Base-by-base conservation (phyloP, 805 yeast species). In the Kluyveromyces lactis region DNA sequence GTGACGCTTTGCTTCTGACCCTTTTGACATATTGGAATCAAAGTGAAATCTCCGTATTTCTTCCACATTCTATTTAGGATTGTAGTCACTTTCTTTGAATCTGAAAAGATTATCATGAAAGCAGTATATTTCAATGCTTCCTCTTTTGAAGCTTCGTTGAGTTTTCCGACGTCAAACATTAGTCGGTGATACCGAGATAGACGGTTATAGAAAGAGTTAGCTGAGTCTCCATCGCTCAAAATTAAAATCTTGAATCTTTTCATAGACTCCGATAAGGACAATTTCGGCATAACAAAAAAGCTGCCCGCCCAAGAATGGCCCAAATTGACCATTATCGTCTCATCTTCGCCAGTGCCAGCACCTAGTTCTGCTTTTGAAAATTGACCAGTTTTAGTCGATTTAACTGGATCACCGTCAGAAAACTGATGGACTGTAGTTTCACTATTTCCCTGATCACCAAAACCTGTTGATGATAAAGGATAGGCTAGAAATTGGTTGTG, bases 211-310 rank as follows among this genome's bases (percentile, higher is more conserved):
- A 56, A 56, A 17, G 47, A 45, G 31, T 37, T 36, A 4, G 55
- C 56, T 4, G 52, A 46, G 40, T 52, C 51, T 5, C 62, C 37
- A 4, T 21, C 62, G 16, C 30, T 27, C n/a, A 56, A 42, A 18
- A 56, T 46, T 10, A 55, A 38, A 18, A 51, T 48, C 33, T 48
- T 46, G 29, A 51, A 51, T 37, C 42, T 48, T 46, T 47, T 51
- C 31, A 36, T 32, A 35, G 40, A 47, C 27, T 49, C 49, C 8
- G 48, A 41, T 12, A 52, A 31, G 1, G 62, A 54, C 17, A 58
- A 35, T 40, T 49, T 58, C 11, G 63, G 63, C 62, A 59, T 59
- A 10, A 59, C 52, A 39, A 58, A 58, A n/a, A 58, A 54, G 31
- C 48, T 53, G 3, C 55, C 37, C 9, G 37, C 37, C 37, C 37